Evolutionary conservation across 306 rosid genomes (phyloP), one percentile per base, ranked within the genome.

Genomic region (Luffa acutangula): DNA sequence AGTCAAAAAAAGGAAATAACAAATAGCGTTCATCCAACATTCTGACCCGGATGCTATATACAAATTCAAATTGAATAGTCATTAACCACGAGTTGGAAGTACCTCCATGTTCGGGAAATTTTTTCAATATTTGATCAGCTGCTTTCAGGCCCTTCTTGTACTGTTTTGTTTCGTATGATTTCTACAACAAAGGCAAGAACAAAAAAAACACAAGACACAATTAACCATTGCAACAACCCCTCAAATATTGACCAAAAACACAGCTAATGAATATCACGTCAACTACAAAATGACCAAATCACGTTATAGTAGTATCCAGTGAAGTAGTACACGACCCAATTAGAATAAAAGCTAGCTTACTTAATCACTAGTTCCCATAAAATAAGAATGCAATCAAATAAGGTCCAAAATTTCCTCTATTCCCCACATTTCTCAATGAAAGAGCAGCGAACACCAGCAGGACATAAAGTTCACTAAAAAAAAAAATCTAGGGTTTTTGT

Each of bases 51-150:
- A n/a, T 45, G 69, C 31, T 53, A 31, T 12, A 45, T 17, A 9
- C 34, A 45, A 15, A 12, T 20, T 62, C 33, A 33, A 43, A 39
- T 18, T 76, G 74, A 67, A 79, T 34, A 18, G 51, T 34, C 51
- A 53, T 80, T 41, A 21, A 45, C 56, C 39, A 71, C 6, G 57
- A 41, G 63, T 57, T n/a, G 53, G 75, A 80, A 57, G 54, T 90
- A 93, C 99, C 99, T 91, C 99, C 99, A 89, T 96, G 99, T 14
- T 96, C 96, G 45, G 99, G 99, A 83, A 93, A 93, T 81, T 87
- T 96, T 83, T 77, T 96, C 89, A 96, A 89, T 85, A 96, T 96
- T 77, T 97, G 83, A 84, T 96, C 99, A 9, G 99, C 99, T 43
- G 99, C 97, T 85, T 89, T 96, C 87, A 96, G 86, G 43, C 98